Percentiles rank a stretch among this genome's conserved stretches.
Conservation (phyloP, 345 rosid genomes). For the Melaleuca alternifolia region DNA sequence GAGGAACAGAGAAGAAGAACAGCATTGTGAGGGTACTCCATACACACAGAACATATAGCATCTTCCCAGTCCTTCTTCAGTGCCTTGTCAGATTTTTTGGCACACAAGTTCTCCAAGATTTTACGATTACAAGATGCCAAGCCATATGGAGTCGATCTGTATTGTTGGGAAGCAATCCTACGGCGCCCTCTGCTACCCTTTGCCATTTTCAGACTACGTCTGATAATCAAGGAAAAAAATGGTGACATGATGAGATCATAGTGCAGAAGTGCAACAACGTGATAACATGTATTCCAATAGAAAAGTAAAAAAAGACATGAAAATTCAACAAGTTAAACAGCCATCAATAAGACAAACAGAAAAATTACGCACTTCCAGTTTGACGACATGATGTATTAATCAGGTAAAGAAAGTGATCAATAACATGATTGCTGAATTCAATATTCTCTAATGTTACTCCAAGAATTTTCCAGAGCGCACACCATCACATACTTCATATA, state of each 20-base stretch:
- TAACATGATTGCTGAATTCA: neutral
- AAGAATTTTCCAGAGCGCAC: neutral
- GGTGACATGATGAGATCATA: neutral
- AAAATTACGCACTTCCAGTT: neutral
- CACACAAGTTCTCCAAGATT: slow-evolving; percentile 19
- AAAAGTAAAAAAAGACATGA: neutral
- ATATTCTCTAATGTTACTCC: neutral
- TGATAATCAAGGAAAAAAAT: neutral
- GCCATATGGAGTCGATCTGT: slow-evolving; percentile 45
- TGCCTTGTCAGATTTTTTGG: slow-evolving; percentile 35
- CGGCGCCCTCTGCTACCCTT: slow-evolving; percentile 42
- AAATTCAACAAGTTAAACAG: neutral
- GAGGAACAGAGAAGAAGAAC: slow-evolving; percentile 98
- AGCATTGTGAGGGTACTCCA: slow-evolving; percentile 96
- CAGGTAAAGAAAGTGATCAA: neutral
- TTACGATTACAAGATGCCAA: slow-evolving; percentile 19
- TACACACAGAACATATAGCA: slow-evolving; percentile 86
- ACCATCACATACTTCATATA: neutral
- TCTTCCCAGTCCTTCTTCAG: slow-evolving; percentile 80
- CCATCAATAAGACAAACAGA: neutral
- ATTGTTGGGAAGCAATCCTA: slow-evolving; percentile 36
- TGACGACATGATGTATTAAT: neutral
- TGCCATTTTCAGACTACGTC: neutral
- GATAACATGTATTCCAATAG: neutral
- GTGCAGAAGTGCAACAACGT: neutral